Conservation (phyloP, 495 filamentous ascomycete species). For the Acidiella bohemica region DNA sequence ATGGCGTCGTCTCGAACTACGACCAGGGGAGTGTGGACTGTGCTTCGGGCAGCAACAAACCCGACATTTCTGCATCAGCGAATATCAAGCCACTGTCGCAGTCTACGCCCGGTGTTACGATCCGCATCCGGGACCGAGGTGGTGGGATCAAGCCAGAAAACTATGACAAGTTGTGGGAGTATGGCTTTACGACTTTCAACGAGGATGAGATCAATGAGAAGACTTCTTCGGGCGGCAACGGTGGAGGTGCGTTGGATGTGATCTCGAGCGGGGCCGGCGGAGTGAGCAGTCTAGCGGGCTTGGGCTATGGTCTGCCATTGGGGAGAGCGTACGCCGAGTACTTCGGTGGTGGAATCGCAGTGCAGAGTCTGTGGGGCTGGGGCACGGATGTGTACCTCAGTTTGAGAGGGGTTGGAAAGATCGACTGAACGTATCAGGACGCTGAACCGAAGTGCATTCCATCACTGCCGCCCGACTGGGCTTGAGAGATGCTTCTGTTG, state of each 20-base stretch:
- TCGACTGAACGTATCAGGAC: too few species aligned
- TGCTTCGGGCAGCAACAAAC: conserved; percentile 15
- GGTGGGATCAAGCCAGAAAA: conserved; percentile 78
- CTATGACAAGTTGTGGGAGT: conserved; percentile 81
- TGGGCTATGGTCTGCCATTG: conserved; percentile 86
- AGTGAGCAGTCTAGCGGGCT: conserved; percentile 64
- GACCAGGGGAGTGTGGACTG: conserved; percentile 29
- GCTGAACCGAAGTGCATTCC: too few species aligned
- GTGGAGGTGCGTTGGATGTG: conserved; percentile 48
- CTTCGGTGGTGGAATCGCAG: conserved; percentile 87
- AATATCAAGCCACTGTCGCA: conserved; percentile 7
- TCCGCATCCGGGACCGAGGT: conserved; percentile 88
- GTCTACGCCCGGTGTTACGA: conserved; percentile 63
- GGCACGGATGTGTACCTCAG: conserved; percentile 73
- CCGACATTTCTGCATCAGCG: conserved; percentile 12
- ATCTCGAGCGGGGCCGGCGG: conserved; percentile 51
- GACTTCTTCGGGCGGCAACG: conserved; percentile 20
- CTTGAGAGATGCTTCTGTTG: too few species aligned
- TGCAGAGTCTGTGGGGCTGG: conserved; percentile 94
- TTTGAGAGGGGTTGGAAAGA: conserved; percentile 63
- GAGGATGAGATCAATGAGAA: conserved; percentile 43
- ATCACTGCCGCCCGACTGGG: too few species aligned
- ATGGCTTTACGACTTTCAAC: conserved; percentile 87
- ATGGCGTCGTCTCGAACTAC: conserved; percentile 14
- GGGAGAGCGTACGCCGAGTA: conserved; percentile 95